phyloP scores from a whole-genome alignment of 208 protist genomes.

The Acanthamoeba comandoni region DNA sequence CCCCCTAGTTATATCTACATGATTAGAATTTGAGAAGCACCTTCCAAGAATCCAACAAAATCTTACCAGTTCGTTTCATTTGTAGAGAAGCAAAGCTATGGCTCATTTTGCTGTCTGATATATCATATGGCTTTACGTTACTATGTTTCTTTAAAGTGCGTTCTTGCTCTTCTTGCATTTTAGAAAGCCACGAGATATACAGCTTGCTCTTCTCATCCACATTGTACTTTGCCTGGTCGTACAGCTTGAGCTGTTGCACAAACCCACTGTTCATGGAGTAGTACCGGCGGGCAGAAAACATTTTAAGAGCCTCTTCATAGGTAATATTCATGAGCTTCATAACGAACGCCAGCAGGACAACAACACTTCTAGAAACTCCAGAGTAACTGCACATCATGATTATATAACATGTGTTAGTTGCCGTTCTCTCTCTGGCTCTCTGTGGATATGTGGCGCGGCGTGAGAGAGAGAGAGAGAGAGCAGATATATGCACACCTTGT shows the following conservation, averaged over 20 bases:
- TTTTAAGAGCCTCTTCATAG: constrained; percentile 7
- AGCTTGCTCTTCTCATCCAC: background rate
- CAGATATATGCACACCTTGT: background rate
- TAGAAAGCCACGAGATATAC: background rate
- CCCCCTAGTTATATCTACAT: background rate
- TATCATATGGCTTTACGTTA: background rate
- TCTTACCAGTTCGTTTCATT: constrained; percentile 12
- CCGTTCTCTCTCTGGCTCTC: background rate
- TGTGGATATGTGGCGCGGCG: too few relatives aligned
- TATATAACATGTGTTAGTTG: background rate
- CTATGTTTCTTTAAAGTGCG: background rate
- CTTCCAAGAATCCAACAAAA: background rate
- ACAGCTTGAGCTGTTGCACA: constrained; percentile 19
- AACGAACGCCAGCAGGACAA: constrained; percentile 19
- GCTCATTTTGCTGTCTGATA: background rate
- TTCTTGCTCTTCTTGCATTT: background rate
- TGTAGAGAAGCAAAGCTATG: background rate
- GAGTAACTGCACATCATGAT: background rate
- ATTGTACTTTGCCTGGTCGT: constrained; percentile 16
- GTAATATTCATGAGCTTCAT: constrained; percentile 22
- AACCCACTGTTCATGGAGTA: background rate
- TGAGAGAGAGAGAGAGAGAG: background rate
- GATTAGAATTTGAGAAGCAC: background rate
- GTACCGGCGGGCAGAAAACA: background rate
- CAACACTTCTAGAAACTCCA: constrained; percentile 14